phyloP scores from a whole-genome alignment of 2,329 filamentous ascomycete species.

The Trichoderma sp. region DNA sequence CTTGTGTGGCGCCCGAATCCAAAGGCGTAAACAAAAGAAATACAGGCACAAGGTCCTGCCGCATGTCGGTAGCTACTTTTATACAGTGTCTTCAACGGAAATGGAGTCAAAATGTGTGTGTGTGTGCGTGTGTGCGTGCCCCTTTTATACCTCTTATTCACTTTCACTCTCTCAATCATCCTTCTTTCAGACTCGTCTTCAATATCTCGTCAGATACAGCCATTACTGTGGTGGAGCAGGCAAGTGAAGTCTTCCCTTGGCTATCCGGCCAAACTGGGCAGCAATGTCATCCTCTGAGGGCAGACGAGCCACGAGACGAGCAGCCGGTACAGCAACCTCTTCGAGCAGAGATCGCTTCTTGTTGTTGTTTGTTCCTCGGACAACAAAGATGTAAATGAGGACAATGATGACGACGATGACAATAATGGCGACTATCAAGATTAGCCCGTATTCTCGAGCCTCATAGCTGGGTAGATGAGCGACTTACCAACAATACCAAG shows the following conservation, averaged over 20 bases:
- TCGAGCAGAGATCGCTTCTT: slow-evolving; percentile 38
- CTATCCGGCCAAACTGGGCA: background rate
- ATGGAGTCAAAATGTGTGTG: slow-evolving; percentile 10
- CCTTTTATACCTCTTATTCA: background rate
- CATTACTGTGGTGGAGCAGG: slow-evolving; percentile 6
- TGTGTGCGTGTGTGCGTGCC: background rate
- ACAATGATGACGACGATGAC: slow-evolving; percentile 55
- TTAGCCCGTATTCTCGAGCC: slow-evolving; percentile 31
- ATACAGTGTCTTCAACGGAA: slow-evolving; percentile 28
- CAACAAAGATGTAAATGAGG: slow-evolving; percentile 50
- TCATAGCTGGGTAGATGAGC: background rate
- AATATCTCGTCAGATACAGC: background rate
- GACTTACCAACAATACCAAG: slow-evolving; percentile 68
- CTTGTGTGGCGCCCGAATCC: slow-evolving; percentile 8
- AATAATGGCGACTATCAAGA: slow-evolving; percentile 52
- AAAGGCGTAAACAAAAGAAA: slow-evolving; percentile 26
- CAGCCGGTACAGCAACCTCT: slow-evolving; percentile 9
- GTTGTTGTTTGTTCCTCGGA: slow-evolving; percentile 35
- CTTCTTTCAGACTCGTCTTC: background rate
- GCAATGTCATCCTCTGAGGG: background rate
- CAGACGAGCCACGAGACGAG: background rate
- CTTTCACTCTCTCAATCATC: background rate
- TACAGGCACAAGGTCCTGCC: slow-evolving; percentile 23
- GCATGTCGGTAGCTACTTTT: slow-evolving; percentile 27
- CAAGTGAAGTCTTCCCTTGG: slow-evolving; percentile 12